phyloP scores from a whole-genome alignment of 176 grass and related monocot genomes.

The Oryza glumipatula region DNA sequence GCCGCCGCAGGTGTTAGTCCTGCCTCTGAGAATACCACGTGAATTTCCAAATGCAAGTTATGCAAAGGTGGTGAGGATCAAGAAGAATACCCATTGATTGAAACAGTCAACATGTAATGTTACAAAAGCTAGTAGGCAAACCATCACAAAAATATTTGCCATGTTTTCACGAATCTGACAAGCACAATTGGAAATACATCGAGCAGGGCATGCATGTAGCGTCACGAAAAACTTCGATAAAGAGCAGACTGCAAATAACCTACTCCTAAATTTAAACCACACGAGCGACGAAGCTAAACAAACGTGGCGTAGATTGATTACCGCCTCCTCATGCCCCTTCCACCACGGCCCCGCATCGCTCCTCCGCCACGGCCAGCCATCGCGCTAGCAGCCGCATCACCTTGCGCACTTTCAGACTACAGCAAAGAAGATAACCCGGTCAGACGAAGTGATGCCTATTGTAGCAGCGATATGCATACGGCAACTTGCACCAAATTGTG shows the following conservation, averaged over 20 bases:
- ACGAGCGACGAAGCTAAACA: not conserved
- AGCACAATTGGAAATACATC: not conserved
- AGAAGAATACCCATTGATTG: not conserved
- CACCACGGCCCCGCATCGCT: slow-evolving; percentile 79
- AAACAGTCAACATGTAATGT: not conserved
- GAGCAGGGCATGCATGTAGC: not conserved
- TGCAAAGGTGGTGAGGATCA: not conserved
- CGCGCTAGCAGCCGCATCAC: slow-evolving; percentile 80
- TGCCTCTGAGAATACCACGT: too few relatives aligned
- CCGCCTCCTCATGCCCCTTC: slow-evolving; percentile 89
- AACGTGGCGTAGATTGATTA: slow-evolving; percentile 20
- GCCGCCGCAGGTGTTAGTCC: too few relatives aligned
- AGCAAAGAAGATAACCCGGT: not conserved
- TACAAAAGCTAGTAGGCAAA: not conserved
- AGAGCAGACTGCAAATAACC: not conserved
- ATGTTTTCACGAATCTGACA: not conserved
- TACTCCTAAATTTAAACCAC: not conserved
- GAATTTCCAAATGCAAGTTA: not conserved
- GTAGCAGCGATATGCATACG: not conserved
- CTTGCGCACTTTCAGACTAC: slow-evolving; percentile 94
- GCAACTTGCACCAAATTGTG: slow-evolving; percentile 11
- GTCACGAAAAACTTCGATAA: not conserved
- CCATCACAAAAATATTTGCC: not conserved
- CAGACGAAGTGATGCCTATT: not conserved
- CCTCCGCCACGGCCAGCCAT: slow-evolving; percentile 81